phyloP scores from a whole-genome alignment of 345 rosid species.

The Trapa bicornis region DNA sequence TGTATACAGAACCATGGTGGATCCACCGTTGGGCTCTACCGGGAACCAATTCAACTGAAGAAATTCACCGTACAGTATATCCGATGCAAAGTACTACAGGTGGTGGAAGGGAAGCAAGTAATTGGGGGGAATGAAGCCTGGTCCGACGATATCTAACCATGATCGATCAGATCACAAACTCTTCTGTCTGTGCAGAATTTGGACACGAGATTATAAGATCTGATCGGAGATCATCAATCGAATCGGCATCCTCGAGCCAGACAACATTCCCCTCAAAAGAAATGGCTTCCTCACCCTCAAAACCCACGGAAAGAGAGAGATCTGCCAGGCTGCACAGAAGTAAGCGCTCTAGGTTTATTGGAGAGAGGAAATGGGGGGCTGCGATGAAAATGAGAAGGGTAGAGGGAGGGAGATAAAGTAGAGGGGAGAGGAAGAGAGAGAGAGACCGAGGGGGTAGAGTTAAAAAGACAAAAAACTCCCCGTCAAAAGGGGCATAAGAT shows the following conservation, averaged over 20 bases:
- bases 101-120: constrained; percentile 18
- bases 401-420: constrained; percentile 7
- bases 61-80: background rate
- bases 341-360: background rate
- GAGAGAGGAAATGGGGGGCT: constrained; percentile 6
- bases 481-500: background rate
- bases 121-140: constrained; percentile 98
- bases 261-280: constrained; percentile 22
- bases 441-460: background rate
- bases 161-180: too few species aligned
- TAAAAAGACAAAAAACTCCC: constrained; percentile 5
- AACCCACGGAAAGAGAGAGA: background rate
- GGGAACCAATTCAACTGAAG: background rate
- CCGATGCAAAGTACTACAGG: background rate
- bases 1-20: too few species aligned
- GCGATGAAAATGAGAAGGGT: constrained; percentile 6
- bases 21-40: background rate
- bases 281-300: constrained; percentile 8
- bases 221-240: background rate
- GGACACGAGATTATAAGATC: background rate
- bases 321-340: background rate
- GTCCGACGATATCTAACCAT: constrained; percentile 47
- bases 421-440: constrained; percentile 6
- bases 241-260: constrained; percentile 19
- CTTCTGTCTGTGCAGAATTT: too few species aligned